A percentile compares a stretch with the other conserved stretches of the same genome.
Evolutionary conservation across 352 stramenopile species (phyloP).

Genomic region (Globisporangium radiosum): DNA sequence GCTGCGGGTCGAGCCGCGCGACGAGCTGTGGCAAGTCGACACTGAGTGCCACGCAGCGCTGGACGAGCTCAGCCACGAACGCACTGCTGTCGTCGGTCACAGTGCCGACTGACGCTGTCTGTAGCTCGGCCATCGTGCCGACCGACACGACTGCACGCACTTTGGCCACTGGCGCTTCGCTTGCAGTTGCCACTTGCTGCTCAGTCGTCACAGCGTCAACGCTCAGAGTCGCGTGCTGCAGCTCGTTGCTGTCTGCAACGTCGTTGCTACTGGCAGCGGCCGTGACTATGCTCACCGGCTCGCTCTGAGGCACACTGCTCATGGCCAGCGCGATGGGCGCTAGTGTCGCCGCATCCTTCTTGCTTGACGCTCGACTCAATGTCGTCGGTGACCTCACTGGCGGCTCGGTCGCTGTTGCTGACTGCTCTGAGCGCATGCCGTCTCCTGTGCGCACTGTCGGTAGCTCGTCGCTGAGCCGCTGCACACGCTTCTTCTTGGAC

Average conservation of each 20-base stretch:
- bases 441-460: no score
- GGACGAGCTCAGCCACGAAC: constrained; percentile 18
- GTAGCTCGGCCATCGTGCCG: not conserved
- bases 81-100: constrained; percentile 17
- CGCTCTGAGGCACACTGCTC: no score
- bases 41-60: constrained; percentile 20
- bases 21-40: constrained; percentile 23
- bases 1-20: constrained; percentile 19
- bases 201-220: no score
- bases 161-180: not conserved
- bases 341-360: no score
- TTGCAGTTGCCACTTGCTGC: not conserved
- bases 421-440: no score
- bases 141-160: not conserved
- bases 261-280: no score
- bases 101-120: constrained; percentile 18
- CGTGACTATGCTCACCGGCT: no score
- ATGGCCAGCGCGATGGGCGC: no score
- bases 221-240: no score
- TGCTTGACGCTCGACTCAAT: not conserved
- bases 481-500: constrained; percentile 14
- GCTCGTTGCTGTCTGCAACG: no score
- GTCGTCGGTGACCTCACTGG: not conserved
- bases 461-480: not conserved
- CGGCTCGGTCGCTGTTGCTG: no score